A percentile compares a stretch with the other conserved stretches of the same genome.
Evolutionary conservation across 2,329 filamentous ascomycete species (phyloP).

Genomic region (Ciborinia camelliae): DNA sequence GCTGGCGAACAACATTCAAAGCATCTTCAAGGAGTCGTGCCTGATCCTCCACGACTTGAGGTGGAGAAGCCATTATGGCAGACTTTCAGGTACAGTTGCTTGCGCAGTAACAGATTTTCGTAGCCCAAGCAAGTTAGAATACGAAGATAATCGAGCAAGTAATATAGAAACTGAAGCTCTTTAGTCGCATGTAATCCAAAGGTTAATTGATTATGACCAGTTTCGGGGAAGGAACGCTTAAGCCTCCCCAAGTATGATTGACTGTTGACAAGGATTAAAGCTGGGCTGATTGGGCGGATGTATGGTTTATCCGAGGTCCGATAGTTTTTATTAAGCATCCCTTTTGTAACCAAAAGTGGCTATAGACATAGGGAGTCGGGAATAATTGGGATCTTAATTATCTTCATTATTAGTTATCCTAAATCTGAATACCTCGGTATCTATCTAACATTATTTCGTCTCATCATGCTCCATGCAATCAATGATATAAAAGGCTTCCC

Average conservation of each 20-base stretch:
- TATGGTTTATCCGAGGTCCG: not conserved
- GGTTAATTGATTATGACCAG: slow-evolving; percentile 12
- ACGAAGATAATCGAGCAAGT: not conserved
- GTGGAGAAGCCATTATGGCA: slow-evolving; percentile 50
- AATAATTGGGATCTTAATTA: not conserved
- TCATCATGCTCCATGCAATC: not conserved
- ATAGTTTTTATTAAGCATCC: not conserved
- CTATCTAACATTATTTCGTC: not conserved
- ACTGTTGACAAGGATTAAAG: slow-evolving; percentile 4
- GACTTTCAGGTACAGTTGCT: slow-evolving; percentile 23
- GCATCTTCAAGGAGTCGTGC: slow-evolving; percentile 96
- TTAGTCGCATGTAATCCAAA: slow-evolving; percentile 6
- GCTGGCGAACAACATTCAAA: slow-evolving; percentile 90
- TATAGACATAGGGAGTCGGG: not conserved
- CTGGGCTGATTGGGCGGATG: too few species aligned
- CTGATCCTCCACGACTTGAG: slow-evolving; percentile 68
- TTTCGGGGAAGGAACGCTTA: slow-evolving; percentile 20
- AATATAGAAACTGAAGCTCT: not conserved
- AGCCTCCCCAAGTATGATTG: slow-evolving; percentile 11
- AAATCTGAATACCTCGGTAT: not conserved
- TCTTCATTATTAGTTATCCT: not conserved
- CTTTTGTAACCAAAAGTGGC: not conserved
- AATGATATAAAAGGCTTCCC: slow-evolving; percentile 24
- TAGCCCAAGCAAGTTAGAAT: slow-evolving; percentile 26
- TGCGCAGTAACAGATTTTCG: slow-evolving; percentile 28